Percentiles rank a stretch among this genome's conserved stretches.
phyloP scores from a whole-genome alignment of 345 rosid species.

The Eucalyptus regnans region DNA sequence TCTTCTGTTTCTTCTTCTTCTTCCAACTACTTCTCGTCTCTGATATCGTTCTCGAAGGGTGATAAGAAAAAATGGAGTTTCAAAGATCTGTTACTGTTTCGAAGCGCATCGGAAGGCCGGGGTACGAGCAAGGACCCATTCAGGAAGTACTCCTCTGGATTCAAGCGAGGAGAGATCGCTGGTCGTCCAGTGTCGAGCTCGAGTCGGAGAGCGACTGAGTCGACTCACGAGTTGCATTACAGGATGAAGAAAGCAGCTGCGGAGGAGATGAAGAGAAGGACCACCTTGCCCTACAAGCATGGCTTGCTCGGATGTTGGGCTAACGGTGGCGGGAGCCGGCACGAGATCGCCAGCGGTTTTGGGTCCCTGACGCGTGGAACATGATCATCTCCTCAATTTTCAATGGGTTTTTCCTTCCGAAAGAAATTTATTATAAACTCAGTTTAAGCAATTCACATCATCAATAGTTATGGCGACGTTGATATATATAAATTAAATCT shows the following conservation, averaged over 20 bases:
- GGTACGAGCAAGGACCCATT: slow-evolving; percentile 4
- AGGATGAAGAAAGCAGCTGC: slow-evolving; percentile 21
- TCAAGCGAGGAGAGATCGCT: neutral
- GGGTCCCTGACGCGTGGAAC: slow-evolving; percentile 23
- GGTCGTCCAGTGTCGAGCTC: neutral
- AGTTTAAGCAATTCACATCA: neutral
- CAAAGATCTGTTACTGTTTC: slow-evolving; percentile 3
- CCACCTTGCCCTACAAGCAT: slow-evolving; percentile 28
- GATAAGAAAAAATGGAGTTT: slow-evolving; percentile 4
- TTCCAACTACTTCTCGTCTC: neutral
- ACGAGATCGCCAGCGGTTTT: slow-evolving; percentile 46
- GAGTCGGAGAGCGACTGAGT: neutral
- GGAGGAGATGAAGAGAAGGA: slow-evolving; percentile 44
- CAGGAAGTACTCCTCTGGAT: neutral
- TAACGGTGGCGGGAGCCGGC: slow-evolving; percentile 12
- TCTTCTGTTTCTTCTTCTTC: neutral
- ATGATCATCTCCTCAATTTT: neutral
- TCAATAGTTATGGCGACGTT: neutral
- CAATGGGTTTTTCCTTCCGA: neutral
- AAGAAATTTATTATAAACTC: neutral
- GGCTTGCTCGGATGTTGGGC: slow-evolving; percentile 45
- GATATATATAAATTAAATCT: neutral
- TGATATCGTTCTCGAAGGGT: neutral
- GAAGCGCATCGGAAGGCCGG: slow-evolving; percentile 9
- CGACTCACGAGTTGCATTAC: slow-evolving; percentile 41